Base-by-base conservation (phyloP, 495 filamentous ascomycete species). In the Podospora anserina region DNA sequence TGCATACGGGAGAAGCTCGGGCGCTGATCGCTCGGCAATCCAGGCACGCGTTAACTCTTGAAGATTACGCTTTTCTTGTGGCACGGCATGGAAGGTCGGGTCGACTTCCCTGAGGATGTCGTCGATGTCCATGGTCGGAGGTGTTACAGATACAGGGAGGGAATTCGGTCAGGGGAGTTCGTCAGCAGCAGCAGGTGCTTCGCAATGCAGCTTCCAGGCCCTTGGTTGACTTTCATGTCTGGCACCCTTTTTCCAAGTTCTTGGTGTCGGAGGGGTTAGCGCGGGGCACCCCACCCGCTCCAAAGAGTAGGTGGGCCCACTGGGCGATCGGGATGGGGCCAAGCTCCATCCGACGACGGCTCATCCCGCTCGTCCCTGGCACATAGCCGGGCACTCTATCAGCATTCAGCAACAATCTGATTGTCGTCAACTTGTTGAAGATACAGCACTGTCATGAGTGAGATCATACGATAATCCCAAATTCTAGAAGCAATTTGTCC, bases 31-130 rank as follows among this genome's bases (percentile, higher is more conserved):
- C 77, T 99, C 95, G 61, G 92, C 91, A 66, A 97, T 87, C 94
- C 94, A 99, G 72, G 90, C 89, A 69, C 93, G 90, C 68, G 96
- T 96, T 61, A 99, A 82, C 26, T 91, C 87, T 76, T 97, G 93
- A 66, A 98, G 86, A 78, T 98, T 93, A 68, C 87, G 86, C 23
- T 87, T 90, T 68, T 89, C 88, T 19, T 80, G 82, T 15, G 85
- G 84, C 19, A 85, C 71, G 67, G 82, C 77, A 73, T 85, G 79
- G 65, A 84, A 78, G 68, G 83, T 79, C 71, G 83, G 86, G 76
- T 92, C 90, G 69, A 94, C 89, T 71, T 92, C 89, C 77, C 87
- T 89, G 69, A 97, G 88, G 72, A 97, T 94, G 79, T 95, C 92
- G 78, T 92, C 88, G 74, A 97, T 96, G 72, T 97, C 93, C 90